Conservation (phyloP, 2,329 filamentous ascomycete species). For the Verticillium dahliae region DNA sequence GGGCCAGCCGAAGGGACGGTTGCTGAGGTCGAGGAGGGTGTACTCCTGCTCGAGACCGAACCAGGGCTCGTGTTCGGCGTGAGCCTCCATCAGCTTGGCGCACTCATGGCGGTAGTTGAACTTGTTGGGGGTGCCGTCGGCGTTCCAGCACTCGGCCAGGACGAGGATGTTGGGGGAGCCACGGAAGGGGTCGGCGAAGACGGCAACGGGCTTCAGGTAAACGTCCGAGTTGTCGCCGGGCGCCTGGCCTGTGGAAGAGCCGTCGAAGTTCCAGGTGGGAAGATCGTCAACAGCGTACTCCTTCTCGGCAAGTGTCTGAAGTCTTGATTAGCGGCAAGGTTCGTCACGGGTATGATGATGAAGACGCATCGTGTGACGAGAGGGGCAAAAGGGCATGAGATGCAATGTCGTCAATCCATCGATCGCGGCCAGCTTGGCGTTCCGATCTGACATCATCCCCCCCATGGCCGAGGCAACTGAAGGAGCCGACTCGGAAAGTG, state of each 20-base stretch:
- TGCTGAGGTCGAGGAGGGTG: conserved; percentile 62
- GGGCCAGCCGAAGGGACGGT: conserved; percentile 52
- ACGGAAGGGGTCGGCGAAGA: conserved; percentile 90
- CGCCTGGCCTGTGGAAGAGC: conserved; percentile 87
- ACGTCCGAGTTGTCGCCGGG: conserved; percentile 95
- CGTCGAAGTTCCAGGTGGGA: conserved; percentile 53
- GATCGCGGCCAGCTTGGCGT: too few species aligned
- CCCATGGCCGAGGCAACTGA: too few species aligned
- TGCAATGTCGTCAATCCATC: neutral
- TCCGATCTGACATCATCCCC: too few species aligned
- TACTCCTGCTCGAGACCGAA: conserved; percentile 99
- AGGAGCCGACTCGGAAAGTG: conserved; percentile 39
- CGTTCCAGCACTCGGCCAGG: conserved; percentile 89
- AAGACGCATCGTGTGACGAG: neutral
- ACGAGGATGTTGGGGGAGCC: conserved; percentile 87
- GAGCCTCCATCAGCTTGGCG: conserved; percentile 80
- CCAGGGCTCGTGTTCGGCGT: conserved; percentile 82
- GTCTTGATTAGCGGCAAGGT: neutral
- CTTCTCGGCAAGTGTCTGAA: conserved; percentile 43
- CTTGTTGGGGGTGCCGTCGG: conserved; percentile 93
- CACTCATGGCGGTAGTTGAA: conserved; percentile 97
- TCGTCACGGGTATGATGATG: neutral
- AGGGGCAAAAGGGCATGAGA: neutral
- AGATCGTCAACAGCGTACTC: conserved; percentile 45
- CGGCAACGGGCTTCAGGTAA: conserved; percentile 85